A percentile compares a stretch with the other conserved stretches of the same genome.
phyloP scores from a whole-genome alignment of 208 protist genomes.

The Leishmania guyanensis region DNA sequence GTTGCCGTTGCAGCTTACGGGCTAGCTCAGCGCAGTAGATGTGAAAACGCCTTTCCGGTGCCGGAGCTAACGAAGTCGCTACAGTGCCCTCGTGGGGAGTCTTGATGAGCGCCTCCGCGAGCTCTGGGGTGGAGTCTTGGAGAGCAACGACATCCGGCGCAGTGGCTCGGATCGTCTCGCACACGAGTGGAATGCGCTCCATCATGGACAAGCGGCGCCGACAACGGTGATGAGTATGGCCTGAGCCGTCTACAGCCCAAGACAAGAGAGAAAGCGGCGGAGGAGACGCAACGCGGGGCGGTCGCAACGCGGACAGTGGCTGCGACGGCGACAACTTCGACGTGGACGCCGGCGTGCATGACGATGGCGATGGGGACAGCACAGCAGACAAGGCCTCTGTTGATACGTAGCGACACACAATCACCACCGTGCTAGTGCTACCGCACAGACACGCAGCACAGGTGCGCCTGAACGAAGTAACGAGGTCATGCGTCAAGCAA shows the following conservation, averaged over 20 bases:
- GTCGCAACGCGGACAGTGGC: background rate
- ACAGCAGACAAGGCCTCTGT: background rate
- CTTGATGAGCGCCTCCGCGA: conserved; percentile 44
- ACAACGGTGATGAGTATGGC: conserved; percentile 54
- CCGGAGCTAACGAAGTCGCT: background rate
- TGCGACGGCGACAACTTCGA: background rate
- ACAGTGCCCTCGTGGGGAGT: conserved; percentile 12
- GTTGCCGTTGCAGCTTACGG: conserved; percentile 8
- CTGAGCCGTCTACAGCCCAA: conserved; percentile 71
- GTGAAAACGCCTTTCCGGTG: background rate
- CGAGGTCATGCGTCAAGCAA: background rate
- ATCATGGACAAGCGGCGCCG: conserved; percentile 51
- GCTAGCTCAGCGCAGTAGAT: conserved; percentile 15
- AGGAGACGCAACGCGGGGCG: background rate
- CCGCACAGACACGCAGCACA: background rate
- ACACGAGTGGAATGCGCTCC: conserved; percentile 54
- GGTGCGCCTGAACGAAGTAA: background rate
- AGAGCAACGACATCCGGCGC: conserved; percentile 78
- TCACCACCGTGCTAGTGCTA: background rate
- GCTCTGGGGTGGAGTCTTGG: conserved; percentile 66
- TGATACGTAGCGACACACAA: background rate
- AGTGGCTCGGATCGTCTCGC: conserved; percentile 41
- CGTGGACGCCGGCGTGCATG: background rate
- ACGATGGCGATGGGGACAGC: background rate
- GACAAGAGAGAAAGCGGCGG: conserved; percentile 74